Base-by-base conservation (phyloP, 2,329 filamentous ascomycete genomes). In the Alternaria conjuncta region DNA sequence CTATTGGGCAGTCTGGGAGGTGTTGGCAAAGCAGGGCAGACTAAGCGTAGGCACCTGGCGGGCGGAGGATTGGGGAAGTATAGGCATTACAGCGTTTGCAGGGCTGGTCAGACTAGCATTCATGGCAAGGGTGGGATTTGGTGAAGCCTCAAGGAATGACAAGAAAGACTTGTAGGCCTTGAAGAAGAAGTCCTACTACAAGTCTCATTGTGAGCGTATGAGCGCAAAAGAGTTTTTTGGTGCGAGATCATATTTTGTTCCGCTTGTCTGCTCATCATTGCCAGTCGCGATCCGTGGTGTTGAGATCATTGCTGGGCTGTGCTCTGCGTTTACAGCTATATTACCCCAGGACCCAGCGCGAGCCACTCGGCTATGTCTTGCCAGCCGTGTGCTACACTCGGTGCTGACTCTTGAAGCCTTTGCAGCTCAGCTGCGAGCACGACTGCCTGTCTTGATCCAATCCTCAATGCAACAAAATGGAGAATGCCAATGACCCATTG, bases 1-100 rank as follows among this genome's bases (percentile, higher is more conserved):
- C 23, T 69, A 72, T 28, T 69, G 65, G 57, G 66, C 64, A 13
- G 69, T 57, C 4, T 71, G 61, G 55, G 64, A 57, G 21, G 71
- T 60, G 23, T 46, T 67, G 60, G 61, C 23, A 20, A 63, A n/a
- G 11, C 73, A 71, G 63, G 63, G 50, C 10, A 55, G 72, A 51
- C 51, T 70, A 26, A 53, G 49, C 44, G 57, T 63, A 1, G 50
- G 51, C 26, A 65, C 58, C 8, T 75, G 72, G 69, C 69, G 67
- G 55, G 62, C 49, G 41, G 66, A 74, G 66, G 71, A 73, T 61
- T 72, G 70, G 80, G 64, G 78, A 69, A 67, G 81, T 78, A 13
- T 82, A 71, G 60, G 25, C 50, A 71, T 62, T 66, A 80, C 44
- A 57, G 73, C 21, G 18, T 61, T 56, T 62, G 77, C 63, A 62